Evolutionary conservation across 164 flowering plant species (phyloP), one percentile per base, ranked within the genome.

Genomic region (Nymphaea colorata): DNA sequence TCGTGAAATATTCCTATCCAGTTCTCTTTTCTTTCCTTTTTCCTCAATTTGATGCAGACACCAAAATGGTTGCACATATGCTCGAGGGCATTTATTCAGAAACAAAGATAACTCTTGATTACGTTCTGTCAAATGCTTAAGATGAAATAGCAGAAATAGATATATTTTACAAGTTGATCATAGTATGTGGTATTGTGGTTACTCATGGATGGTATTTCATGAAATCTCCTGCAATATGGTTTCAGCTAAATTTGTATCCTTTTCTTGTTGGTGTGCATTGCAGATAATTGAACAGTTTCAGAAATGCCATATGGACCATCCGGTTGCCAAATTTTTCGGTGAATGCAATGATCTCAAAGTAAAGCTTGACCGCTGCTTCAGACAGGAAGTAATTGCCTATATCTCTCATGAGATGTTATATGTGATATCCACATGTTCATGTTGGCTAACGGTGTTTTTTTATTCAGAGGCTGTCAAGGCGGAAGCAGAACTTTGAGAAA

Each of bases 251-350:
- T 18, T 12, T 68, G 45, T 10, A 16, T 14, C n/a, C 5, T 42
- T 5, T 11, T 10, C 41, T 59, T 59, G 44, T 68, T 36, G 17
- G 7, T 69, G 61, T 62, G 36, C 55, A 8, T 2, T 75, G 68
- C 79, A 95, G 98, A 84, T 92, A n/a, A 95, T 95, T 69, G 93
- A 90, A 74, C 66, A 76, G 73, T 92, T 95, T 72, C 94, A 88
- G 70, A 87, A 87, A 79, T 92, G 97, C 80, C 99, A 90, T 76
- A 14, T 64, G 44, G 98, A 95, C 66, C 97, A 90, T 79, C 98
- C 99, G 5, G 18, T 82, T 67, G 84, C 77, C 42, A 95, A 95
- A 74, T 89, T 92, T 76, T 86, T 88, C 44, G 93, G 94, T 42
- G 74, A 90, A 69, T 92, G 97, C 73, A 92, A 96, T 51, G 86